Evolutionary conservation across 2,329 filamentous ascomycete genomes (phyloP), one percentile per base, ranked within the genome.

Genomic region (Penicillium sp.): DNA sequence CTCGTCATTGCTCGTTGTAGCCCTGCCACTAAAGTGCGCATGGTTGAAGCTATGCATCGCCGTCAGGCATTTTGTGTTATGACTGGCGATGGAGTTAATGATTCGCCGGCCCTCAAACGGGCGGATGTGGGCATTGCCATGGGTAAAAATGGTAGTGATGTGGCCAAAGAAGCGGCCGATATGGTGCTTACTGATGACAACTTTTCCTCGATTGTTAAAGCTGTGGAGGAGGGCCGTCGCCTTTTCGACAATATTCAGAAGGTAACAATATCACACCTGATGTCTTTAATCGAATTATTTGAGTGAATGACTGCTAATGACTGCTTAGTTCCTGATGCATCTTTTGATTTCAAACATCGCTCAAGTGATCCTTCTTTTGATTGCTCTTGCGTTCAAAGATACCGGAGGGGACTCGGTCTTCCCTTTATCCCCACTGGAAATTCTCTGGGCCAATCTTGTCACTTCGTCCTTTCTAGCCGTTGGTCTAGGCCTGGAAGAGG

Each of bases 241-340:
- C 91, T 93, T 80, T 93, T 92, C 69, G 89, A 93, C 73, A 94
- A 94, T 67, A 92, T 94, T 60, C 89, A 94, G 67, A 93, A 93
- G 59, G 66, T 67, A 55, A 16, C 4, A 3, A 8, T 13, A 6
- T 16, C 2, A 9, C 8, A 11, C 2, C 19, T 14, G 23, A 37
- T 1, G 24, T 33, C 9, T 26, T 26, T 19, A n/a, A 16, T 31
- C 24, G 51, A 89, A 46, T 54, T 43, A 11, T 24, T 24, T 14
- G 19, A 16, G 19, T 14, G 19, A 40, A 24, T 40, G 5, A 9
- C 11, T 18, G 42, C 42, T 45, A 24, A 56, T 50, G 18, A 13
- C 8, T 10, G 8, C 16, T 10, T 44, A 70, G 69, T 94, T 94
- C 66, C 84, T 94, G 24, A 81, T 94, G 54, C 90, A 91, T 67